phyloP scores from a whole-genome alignment of 2,329 filamentous ascomycete species.

The Aschersonia sp. region DNA sequence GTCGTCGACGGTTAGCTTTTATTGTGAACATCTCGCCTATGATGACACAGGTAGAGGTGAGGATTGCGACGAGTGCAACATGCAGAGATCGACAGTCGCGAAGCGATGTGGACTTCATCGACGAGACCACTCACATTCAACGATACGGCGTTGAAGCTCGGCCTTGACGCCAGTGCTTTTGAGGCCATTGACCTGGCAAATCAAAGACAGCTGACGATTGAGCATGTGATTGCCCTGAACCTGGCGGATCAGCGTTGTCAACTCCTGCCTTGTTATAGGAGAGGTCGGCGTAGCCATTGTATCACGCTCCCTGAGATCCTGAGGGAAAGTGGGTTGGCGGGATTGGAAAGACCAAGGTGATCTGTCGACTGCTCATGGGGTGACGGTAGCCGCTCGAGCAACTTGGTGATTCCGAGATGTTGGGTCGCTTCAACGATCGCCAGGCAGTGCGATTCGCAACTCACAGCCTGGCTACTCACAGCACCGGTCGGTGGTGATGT shows the following conservation, averaged over 20 bases:
- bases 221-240: slow-evolving; percentile 29
- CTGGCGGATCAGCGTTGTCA: slow-evolving; percentile 27
- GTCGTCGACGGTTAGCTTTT: slow-evolving; percentile 2
- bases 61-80: background rate
- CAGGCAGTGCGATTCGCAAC: too few species aligned
- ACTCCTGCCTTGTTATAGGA: slow-evolving; percentile 24
- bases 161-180: slow-evolving; percentile 75
- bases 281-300: slow-evolving; percentile 12
- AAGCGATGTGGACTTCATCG: background rate
- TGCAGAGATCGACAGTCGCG: background rate
- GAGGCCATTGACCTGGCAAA: slow-evolving; percentile 62
- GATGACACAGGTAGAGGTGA: too few species aligned
- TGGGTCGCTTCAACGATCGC: too few species aligned
- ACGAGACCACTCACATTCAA: slow-evolving; percentile 49
- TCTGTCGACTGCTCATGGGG: slow-evolving; percentile 3
- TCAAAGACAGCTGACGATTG: slow-evolving; percentile 55
- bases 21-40: too few species aligned
- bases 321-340: background rate
- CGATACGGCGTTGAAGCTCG: slow-evolving; percentile 64
- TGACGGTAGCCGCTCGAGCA: background rate
- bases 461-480: too few species aligned
- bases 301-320: background rate
- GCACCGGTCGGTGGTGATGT: background rate
- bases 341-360: background rate
- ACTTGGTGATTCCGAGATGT: background rate